Evolutionary conservation across 306 rosid species (phyloP).

Genomic region (Medicago ruthenica): DNA sequence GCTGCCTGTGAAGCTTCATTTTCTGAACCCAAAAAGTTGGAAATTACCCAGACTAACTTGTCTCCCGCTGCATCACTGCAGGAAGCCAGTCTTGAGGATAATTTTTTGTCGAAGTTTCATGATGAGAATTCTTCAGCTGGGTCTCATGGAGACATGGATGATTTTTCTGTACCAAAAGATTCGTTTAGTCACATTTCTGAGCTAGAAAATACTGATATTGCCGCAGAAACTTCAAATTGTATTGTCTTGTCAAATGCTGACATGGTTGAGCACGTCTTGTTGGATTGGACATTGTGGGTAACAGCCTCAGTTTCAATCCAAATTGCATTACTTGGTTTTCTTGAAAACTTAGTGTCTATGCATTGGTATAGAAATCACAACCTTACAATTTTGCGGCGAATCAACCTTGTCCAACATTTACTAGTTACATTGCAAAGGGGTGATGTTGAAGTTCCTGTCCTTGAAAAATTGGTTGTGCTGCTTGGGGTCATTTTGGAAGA

Average conservation of each 20-base stretch:
- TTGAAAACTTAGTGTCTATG: slow-evolving; percentile 99
- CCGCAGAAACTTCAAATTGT: slow-evolving; percentile 94
- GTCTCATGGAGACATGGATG: slow-evolving; percentile 93
- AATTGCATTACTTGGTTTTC: slow-evolving; percentile 92
- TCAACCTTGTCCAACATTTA: slow-evolving; percentile 96
- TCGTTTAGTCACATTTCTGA: slow-evolving; percentile 94
- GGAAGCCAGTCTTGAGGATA: slow-evolving; percentile 77
- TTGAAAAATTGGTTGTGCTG: slow-evolving; percentile 92
- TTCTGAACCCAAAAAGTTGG: slow-evolving; percentile 91
- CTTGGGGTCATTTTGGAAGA: slow-evolving; percentile 98
- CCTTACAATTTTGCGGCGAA: slow-evolving; percentile 89
- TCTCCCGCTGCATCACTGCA: slow-evolving; percentile 65
- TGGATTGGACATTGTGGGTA: slow-evolving; percentile 99
- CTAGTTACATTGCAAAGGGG: slow-evolving; percentile 96
- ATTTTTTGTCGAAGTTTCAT: slow-evolving; percentile 74
- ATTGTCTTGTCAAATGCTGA: slow-evolving; percentile 97
- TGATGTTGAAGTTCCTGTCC: slow-evolving; percentile 98
- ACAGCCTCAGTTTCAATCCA: slow-evolving; percentile 84
- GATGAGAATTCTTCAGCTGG: slow-evolving; percentile 91
- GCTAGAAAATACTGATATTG: slow-evolving; percentile 83
- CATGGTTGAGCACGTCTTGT: slow-evolving; percentile 98
- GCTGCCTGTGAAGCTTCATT: slow-evolving; percentile 99
- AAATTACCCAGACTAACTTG: slow-evolving; percentile 56
- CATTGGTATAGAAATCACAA: slow-evolving; percentile 98
- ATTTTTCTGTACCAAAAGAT: slow-evolving; percentile 87